These are phyloP conservation scores for Globisporangium cederbergense DNA, from an alignment of 352 stramenopile genomes.

Conservation along the genomic window DNA sequence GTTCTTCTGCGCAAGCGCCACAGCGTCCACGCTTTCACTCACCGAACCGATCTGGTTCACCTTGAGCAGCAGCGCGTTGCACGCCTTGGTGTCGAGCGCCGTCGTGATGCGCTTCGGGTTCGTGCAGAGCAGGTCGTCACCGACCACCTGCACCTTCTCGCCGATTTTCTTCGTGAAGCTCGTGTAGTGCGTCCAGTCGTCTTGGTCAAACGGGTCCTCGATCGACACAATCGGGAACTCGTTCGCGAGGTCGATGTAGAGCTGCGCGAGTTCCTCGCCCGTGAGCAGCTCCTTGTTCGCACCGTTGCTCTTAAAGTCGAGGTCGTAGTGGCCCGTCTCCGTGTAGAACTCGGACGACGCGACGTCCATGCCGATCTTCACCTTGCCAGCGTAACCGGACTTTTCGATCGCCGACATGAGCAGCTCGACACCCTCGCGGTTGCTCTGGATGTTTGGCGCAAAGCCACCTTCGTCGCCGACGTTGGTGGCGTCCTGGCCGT, in stretches of 20 bases:
- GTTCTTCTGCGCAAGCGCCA: slow-evolving; percentile 98
- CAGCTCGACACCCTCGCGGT: slow-evolving; percentile 95
- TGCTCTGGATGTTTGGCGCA: slow-evolving; percentile 95
- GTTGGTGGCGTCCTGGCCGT: slow-evolving; percentile 96
- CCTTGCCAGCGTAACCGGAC: slow-evolving; percentile 96
- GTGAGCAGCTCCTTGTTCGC: slow-evolving; percentile 69
- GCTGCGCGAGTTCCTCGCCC: slow-evolving; percentile 93
- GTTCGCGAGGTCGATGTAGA: slow-evolving; percentile 91
- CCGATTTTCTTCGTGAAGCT: slow-evolving; percentile 84
- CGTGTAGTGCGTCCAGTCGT: slow-evolving; percentile 86
- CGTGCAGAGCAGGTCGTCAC: slow-evolving; percentile 97
- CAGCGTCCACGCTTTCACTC: slow-evolving; percentile 98
- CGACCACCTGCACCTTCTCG: slow-evolving; percentile 96
- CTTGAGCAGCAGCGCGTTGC: slow-evolving; percentile 99
- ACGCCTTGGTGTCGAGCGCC: slow-evolving; percentile 91
- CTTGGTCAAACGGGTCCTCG: slow-evolving; percentile 98
- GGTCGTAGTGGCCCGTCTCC: slow-evolving; percentile 95
- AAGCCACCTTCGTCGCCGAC: slow-evolving; percentile 99
- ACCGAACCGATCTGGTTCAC: slow-evolving; percentile 99
- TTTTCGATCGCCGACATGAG: slow-evolving; percentile 88
- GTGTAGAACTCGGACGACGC: slow-evolving; percentile 98
- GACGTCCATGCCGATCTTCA: slow-evolving; percentile 97
- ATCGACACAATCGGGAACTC: slow-evolving; percentile 97
- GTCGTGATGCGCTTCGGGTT: slow-evolving; percentile 97
- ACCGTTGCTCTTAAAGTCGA: slow-evolving; percentile 97